Conservation (phyloP, 192 early-diverging fungal species). For the Coemansia sp. region DNA sequence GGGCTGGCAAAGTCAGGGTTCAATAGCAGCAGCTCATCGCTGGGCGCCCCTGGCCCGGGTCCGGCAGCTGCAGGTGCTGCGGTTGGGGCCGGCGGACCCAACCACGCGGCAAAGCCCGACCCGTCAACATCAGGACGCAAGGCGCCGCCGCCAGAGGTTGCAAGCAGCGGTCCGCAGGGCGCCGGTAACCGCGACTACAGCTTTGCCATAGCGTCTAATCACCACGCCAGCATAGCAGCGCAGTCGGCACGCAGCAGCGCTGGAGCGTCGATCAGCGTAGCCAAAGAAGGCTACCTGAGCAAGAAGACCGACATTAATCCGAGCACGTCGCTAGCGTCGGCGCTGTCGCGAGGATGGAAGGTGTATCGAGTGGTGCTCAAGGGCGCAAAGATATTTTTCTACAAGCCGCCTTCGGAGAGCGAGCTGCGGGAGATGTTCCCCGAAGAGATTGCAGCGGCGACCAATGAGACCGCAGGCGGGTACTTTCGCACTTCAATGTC, state of each 20-base stretch:
- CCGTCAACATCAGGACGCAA: constrained; percentile 25
- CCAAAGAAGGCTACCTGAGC: constrained; percentile 69
- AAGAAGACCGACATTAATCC: constrained; percentile 72
- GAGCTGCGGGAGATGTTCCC: constrained; percentile 59
- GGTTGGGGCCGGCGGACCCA: constrained; percentile 5
- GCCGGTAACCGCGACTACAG: constrained; percentile 45
- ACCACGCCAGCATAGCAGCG: constrained; percentile 14
- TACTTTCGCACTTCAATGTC: constrained; percentile 44
- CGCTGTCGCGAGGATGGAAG: constrained; percentile 70
- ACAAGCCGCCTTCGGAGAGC: constrained; percentile 62
- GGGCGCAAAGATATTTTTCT: constrained; percentile 75
- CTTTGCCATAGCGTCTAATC: constrained; percentile 44
- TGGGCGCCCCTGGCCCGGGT: constrained; percentile 9
- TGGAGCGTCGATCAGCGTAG: constrained; percentile 24
- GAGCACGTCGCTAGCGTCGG: constrained; percentile 58
- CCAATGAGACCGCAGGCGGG: constrained; percentile 50
- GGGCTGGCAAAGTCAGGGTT: constrained; percentile 33
- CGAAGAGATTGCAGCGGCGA: constrained; percentile 52
- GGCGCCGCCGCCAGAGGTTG: constrained; percentile 30
- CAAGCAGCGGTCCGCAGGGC: constrained; percentile 9
- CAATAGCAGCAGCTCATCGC: constrained; percentile 41
- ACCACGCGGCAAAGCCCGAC: constrained; percentile 2
- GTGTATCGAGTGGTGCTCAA: constrained; percentile 70
- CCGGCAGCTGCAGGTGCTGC: constrained; percentile 6
- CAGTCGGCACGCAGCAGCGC: constrained; percentile 46